phyloP scores from a whole-genome alignment of 495 filamentous ascomycete genomes.

The Lindgomyces ingoldianus region DNA sequence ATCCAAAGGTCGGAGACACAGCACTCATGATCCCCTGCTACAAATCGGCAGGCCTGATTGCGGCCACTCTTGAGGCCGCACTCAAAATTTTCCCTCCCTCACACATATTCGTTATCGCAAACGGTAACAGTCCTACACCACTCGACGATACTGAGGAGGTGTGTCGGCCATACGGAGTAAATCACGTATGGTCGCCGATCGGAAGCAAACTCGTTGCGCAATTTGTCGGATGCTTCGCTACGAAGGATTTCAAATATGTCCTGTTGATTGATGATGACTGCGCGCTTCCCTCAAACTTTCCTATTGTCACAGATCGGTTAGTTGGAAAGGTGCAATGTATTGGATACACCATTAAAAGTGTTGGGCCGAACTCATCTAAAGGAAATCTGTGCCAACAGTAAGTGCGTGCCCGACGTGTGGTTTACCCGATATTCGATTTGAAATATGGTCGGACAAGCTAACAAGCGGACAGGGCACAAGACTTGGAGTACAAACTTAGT shows the following conservation, averaged over 20 bases:
- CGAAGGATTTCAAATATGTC: conserved; percentile 47
- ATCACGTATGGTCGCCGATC: conserved; percentile 42
- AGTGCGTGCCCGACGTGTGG: background rate
- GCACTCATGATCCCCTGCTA: conserved; percentile 55
- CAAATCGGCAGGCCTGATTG: conserved; percentile 50
- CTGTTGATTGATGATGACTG: conserved; percentile 55
- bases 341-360: conserved; percentile 52
- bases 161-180: conserved; percentile 37
- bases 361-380: conserved; percentile 41
- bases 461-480: conserved; percentile 45
- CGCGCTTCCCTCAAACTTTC: conserved; percentile 49
- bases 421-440: too few species aligned
- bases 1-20: conserved; percentile 35
- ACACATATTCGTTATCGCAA: conserved; percentile 50
- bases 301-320: conserved; percentile 48
- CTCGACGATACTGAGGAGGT: conserved; percentile 46
- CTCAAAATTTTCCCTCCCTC: conserved; percentile 50
- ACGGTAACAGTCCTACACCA: conserved; percentile 35
- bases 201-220: conserved; percentile 52
- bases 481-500: conserved; percentile 51
- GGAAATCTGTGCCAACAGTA: conserved; percentile 49
- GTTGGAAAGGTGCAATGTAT: conserved; percentile 46
- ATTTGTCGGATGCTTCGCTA: conserved; percentile 51
- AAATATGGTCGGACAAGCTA: too few species aligned
- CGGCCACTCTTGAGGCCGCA: conserved; percentile 49